phyloP scores from a whole-genome alignment of 352 stramenopile species.

The Phytopythium kandeliae region DNA sequence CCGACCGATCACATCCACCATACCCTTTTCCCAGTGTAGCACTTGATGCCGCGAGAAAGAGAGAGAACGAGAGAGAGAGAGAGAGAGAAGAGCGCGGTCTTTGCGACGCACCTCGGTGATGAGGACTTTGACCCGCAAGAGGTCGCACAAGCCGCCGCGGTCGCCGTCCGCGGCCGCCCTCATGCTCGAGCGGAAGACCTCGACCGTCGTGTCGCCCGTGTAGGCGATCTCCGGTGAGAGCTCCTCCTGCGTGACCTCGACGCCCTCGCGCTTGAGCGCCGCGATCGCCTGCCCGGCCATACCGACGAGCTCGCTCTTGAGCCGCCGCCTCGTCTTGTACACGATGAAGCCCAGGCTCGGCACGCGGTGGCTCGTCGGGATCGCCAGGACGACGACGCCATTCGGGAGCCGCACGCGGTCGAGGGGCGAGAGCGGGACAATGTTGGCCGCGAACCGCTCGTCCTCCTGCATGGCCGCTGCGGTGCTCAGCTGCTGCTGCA shows the following conservation, averaged over 20 bases:
- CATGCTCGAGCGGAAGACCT: conserved; percentile 32
- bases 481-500: conserved; percentile 48
- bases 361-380: conserved; percentile 68
- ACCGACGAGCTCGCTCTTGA: conserved; percentile 47
- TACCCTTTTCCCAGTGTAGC: neutral
- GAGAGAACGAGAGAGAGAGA: too few relatives aligned
- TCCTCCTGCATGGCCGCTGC: conserved; percentile 59
- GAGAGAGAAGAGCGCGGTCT: neutral
- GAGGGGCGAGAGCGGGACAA: conserved; percentile 44
- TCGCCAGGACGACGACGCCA: conserved; percentile 55
- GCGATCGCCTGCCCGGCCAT: conserved; percentile 37
- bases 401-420: conserved; percentile 53
- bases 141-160: conserved; percentile 21
- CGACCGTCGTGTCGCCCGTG: conserved; percentile 72
- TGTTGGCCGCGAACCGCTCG: conserved; percentile 31
- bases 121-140: conserved; percentile 59
- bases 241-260: conserved; percentile 29
- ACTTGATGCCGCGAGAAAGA: too few relatives aligned
- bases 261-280: conserved; percentile 31
- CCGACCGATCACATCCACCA: neutral
- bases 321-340: conserved; percentile 46
- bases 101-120: conserved; percentile 64
- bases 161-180: conserved; percentile 1
- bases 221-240: conserved; percentile 66
- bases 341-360: conserved; percentile 72